Evolutionary conservation across 257 asterid species (phyloP), one percentile per base, ranked within the genome.

Genomic region (Jacaranda copaia): DNA sequence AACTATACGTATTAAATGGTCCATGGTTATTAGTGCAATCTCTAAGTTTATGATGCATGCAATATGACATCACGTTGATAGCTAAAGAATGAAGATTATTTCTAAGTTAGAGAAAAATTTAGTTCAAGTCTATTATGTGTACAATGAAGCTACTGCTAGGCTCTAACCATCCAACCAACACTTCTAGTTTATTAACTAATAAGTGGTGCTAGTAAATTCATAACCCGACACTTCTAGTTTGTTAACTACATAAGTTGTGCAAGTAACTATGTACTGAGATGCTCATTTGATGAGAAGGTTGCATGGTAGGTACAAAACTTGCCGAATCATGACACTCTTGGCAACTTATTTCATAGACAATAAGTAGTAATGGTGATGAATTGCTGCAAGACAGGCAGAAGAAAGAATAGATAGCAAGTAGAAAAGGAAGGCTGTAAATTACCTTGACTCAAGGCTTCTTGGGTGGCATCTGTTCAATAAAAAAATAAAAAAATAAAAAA

Each of bases 21-120:
- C 32, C 43, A 19, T 20, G 40, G 32, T 14, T 68, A n/a, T 68
- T 12, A 32, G 19, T 45, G 3, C 68, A 32, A 45, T 65, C 51
- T 43, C 38, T 3, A 56, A 36, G 5, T 25, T 49, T 45, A 55
- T 62, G 84, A 71, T 56, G 15, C 65, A 51, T 59, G 63, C 74
- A 35, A 42, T 62, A 46, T 40, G 81, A 70, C 19, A 69, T 48
- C 8, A 7, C 49, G 35, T 45, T 59, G 71, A 58, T 67, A 25
- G 43, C 56, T 55, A 60, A 68, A 55, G 59, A 74, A 60, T 20
- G 45, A 20, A 74, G 38, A 3, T 46, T 32, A 40, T 73, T 39
- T 63, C 19, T 59, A 57, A 57, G 43, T 40, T 43, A 16, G 18
- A 48, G 46, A 15, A 53, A 6, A 3, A 0, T 32, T 45, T 73